These are phyloP conservation scores for Cladophialophora bantiana DNA, from an alignment of 2,329 filamentous ascomycete species.

Conservation along the genomic window DNA sequence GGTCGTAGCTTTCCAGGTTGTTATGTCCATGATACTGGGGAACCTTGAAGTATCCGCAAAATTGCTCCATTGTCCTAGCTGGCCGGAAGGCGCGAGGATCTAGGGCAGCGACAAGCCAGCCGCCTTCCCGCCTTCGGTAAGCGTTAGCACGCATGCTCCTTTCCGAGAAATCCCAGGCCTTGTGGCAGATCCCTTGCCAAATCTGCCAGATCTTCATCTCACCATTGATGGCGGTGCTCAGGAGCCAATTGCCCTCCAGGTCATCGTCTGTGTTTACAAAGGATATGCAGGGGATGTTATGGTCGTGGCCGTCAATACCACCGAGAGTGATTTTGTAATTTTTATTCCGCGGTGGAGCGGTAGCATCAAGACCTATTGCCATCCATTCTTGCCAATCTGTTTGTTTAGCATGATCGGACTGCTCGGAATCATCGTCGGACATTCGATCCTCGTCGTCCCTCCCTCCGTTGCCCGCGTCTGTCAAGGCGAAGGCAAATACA, in stretches of 20 bases:
- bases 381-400: slow-evolving; percentile 37
- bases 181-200: slow-evolving; percentile 49
- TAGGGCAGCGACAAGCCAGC: slow-evolving; percentile 57
- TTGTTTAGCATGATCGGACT: slow-evolving; percentile 7
- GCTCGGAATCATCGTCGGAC: slow-evolving; percentile 9
- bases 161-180: slow-evolving; percentile 41
- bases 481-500: slow-evolving; percentile 49
- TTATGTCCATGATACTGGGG: slow-evolving; percentile 34
- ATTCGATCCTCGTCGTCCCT: slow-evolving; percentile 34
- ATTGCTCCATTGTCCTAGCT: slow-evolving; percentile 46
- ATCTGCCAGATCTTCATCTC: slow-evolving; percentile 58
- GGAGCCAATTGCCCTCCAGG: slow-evolving; percentile 61
- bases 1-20: slow-evolving; percentile 37
- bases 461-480: slow-evolving; percentile 43
- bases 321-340: slow-evolving; percentile 53
- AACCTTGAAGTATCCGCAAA: slow-evolving; percentile 46
- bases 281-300: slow-evolving; percentile 65
- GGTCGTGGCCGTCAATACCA: slow-evolving; percentile 47
- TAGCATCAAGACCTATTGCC: slow-evolving; percentile 4
- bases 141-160: slow-evolving; percentile 22
- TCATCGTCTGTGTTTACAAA: slow-evolving; percentile 67
- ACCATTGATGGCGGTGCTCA: slow-evolving; percentile 64
- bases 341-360: slow-evolving; percentile 44
- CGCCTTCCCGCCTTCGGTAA: slow-evolving; percentile 42
- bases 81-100: slow-evolving; percentile 53